Percentiles rank a stretch among this genome's conserved stretches.
These are phyloP conservation scores for Lachancea meyersii DNA, from an alignment of 805 yeast species.

Conservation along the genomic window DNA sequence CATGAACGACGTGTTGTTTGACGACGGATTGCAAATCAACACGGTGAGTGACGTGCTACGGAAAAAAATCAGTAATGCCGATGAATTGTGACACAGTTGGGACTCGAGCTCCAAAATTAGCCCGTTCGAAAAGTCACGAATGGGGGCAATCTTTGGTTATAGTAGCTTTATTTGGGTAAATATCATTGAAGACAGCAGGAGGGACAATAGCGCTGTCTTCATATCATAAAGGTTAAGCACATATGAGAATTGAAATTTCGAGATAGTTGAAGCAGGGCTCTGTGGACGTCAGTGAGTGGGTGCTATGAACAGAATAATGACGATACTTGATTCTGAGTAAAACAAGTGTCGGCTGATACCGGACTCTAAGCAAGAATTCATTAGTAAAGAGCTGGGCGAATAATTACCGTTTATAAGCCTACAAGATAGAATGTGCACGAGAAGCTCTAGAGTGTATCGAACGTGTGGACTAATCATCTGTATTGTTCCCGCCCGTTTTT, in stretches of 20 bases:
- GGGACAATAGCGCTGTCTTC: background rate
- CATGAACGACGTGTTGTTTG: slow-evolving; percentile 16
- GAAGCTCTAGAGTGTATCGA: too few relatives aligned
- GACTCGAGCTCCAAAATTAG: background rate
- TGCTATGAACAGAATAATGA: too few relatives aligned
- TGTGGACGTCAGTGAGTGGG: background rate
- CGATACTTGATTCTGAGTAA: too few relatives aligned
- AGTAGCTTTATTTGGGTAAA: background rate
- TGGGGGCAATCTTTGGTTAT: background rate
- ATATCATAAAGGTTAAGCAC: background rate
- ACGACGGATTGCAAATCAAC: slow-evolving; percentile 21
- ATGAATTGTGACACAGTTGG: slow-evolving; percentile 2
- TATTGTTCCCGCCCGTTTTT: too few relatives aligned
- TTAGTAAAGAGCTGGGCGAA: too few relatives aligned
- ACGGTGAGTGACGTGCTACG: slow-evolving; percentile 24
- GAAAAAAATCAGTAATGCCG: slow-evolving; percentile 16
- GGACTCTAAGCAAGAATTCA: too few relatives aligned
- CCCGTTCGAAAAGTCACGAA: background rate
- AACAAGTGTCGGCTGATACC: too few relatives aligned
- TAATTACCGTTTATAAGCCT: too few relatives aligned
- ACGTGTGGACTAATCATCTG: too few relatives aligned
- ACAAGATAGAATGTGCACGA: too few relatives aligned
- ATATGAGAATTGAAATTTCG: background rate
- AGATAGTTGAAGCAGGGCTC: background rate
- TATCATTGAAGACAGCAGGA: background rate